These are phyloP conservation scores for Berkeleyomyces rouxiae DNA, from an alignment of 2,329 filamentous ascomycete genomes.

Conservation along the genomic window DNA sequence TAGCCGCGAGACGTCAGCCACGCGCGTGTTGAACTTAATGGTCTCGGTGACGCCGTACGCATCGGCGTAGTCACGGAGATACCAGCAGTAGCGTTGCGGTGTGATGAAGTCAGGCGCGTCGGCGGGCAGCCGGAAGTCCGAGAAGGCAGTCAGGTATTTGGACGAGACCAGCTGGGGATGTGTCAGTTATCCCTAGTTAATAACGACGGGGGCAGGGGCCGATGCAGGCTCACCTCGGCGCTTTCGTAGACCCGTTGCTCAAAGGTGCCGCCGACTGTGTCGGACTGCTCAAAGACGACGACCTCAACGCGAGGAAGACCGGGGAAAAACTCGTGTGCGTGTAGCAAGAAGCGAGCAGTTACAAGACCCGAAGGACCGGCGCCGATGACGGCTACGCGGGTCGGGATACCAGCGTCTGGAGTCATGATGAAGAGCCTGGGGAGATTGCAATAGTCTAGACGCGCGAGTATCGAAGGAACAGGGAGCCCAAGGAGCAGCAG, in stretches of 20 bases:
- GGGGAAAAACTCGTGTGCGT: constrained; percentile 24
- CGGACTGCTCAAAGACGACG: constrained; percentile 28
- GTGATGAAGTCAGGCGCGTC: constrained; percentile 30
- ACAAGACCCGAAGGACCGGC: constrained; percentile 28
- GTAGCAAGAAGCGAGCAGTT: constrained; percentile 25
- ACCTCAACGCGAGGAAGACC: constrained; percentile 24
- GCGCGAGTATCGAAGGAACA: neutral
- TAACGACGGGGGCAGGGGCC: neutral
- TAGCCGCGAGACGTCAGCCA: constrained; percentile 12
- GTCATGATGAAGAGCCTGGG: neutral
- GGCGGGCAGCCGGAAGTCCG: constrained; percentile 28
- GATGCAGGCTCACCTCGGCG: constrained; percentile 23
- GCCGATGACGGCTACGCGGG: constrained; percentile 27
- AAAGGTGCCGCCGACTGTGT: constrained; percentile 31
- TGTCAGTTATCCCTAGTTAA: neutral
- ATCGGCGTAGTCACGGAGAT: constrained; percentile 26
- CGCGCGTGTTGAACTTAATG: constrained; percentile 21
- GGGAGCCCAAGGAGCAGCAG: neutral
- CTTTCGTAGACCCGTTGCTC: constrained; percentile 31
- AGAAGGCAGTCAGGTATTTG: constrained; percentile 34
- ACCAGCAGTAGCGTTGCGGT: constrained; percentile 24
- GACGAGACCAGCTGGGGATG: constrained; percentile 29
- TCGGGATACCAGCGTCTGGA: no score
- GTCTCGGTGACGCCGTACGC: constrained; percentile 23
- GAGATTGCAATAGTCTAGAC: neutral